Evolutionary conservation across 2,329 filamentous ascomycete species (phyloP), one percentile per base, ranked within the genome.

Genomic region (Pseudogymnoascus sp.): DNA sequence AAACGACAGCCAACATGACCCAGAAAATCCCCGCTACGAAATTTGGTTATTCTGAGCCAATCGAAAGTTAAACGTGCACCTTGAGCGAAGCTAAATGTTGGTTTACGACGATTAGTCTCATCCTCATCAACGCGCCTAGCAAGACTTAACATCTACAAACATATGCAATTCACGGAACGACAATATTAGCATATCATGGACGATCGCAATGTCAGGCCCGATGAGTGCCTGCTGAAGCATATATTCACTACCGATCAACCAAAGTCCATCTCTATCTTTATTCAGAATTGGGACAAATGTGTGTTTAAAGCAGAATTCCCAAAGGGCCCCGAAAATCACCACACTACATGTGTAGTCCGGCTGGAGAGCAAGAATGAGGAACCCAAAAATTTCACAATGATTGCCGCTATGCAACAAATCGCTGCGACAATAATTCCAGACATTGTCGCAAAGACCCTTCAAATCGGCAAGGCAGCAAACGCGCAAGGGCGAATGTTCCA

Each of bases 381-480:
- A 24, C 50, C 50, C 31, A 53, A 43, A 60, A 53, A 50, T 28
- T 65, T 64, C 33, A 28, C 60, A 46, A 64, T 63, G 40, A 56
- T 64, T 64, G 64, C 64, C 35, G 60, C 63, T 28, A 61, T 66
- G 31, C 59, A 66, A 53, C 40, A 63, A 60, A 59, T 64, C 50
- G 61, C 64, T 43, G 53, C 60, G 60, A 64, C 50, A 26, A 61
- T 64, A 16, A 61, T 65, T 64, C 64, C 64, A 33, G 59, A 62
- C 24, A 60, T 62, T 37, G 60, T 65, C 62, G 62, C 63, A 38
- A 33, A 62, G 46, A 65, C 60, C 22, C 22, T 59, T 62, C 60
- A 41, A 62, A n/a, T 64, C 46, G 6, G 75, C 80, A 63, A 64
- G 37, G 59, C 53, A 16, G 41, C 41, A 28, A 65, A 62, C 24